phyloP scores from a whole-genome alignment of 2,329 filamentous ascomycete genomes.

The Aureobasidium sp. region DNA sequence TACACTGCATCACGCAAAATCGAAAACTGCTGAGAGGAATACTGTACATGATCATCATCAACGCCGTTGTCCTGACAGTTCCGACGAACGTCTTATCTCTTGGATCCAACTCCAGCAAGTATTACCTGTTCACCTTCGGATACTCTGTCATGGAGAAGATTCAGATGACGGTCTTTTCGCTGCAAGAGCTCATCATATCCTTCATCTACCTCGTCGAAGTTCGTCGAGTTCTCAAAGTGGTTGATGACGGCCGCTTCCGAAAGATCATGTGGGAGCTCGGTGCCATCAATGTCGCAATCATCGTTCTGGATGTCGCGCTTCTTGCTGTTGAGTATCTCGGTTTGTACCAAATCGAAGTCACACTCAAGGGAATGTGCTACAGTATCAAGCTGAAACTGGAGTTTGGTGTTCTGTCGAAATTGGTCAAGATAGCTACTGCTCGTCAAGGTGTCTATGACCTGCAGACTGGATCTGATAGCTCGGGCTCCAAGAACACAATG shows the following conservation, averaged over 20 bases:
- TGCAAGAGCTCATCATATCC: slow-evolving; percentile 33
- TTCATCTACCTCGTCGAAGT: slow-evolving; percentile 26
- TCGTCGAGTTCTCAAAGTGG: slow-evolving; percentile 14
- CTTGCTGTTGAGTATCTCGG: slow-evolving; percentile 29
- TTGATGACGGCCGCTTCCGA: slow-evolving; percentile 18
- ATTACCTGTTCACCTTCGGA: slow-evolving; percentile 25
- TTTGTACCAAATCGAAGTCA: slow-evolving; percentile 30
- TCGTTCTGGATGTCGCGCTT: slow-evolving; percentile 31
- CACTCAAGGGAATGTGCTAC: slow-evolving; percentile 32
- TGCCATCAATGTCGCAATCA: slow-evolving; percentile 33
- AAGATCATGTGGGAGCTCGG: slow-evolving; percentile 32
- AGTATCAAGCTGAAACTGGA: slow-evolving; percentile 24
- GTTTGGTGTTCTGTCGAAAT: slow-evolving; percentile 26
- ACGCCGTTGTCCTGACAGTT: slow-evolving; percentile 48
- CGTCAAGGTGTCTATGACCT: slow-evolving; percentile 7
- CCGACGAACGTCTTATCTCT: slow-evolving; percentile 51
- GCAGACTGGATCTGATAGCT: background rate
- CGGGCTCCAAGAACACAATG: background rate
- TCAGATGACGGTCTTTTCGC: slow-evolving; percentile 38
- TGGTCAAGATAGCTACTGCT: slow-evolving; percentile 22
- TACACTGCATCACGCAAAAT: slow-evolving; percentile 51
- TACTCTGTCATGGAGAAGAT: slow-evolving; percentile 41
- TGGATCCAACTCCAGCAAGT: slow-evolving; percentile 38
- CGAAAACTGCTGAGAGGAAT: slow-evolving; percentile 43
- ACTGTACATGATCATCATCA: slow-evolving; percentile 51